A percentile compares a stretch with the other conserved stretches of the same genome.
Conservation (phyloP, 495 filamentous ascomycete genomes). For the Podospora tetraspora region DNA sequence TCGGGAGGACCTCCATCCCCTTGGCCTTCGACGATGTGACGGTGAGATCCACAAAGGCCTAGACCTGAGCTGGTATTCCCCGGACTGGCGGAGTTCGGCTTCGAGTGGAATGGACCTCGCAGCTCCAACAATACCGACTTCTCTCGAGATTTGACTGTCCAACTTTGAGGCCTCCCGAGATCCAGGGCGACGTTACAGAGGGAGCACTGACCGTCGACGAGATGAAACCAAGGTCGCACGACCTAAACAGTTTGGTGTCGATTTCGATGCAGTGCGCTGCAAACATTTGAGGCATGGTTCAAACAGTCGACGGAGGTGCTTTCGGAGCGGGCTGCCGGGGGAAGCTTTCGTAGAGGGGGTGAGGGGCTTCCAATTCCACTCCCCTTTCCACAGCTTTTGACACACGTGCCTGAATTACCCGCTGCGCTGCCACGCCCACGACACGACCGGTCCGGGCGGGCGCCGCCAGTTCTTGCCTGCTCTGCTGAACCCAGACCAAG, state of each 20-base stretch:
- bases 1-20: background rate
- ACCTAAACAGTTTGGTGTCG: background rate
- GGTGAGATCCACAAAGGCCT: background rate
- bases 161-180: background rate
- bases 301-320: background rate
- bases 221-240: background rate
- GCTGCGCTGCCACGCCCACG: constrained; percentile 1
- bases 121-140: background rate
- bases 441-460: background rate
- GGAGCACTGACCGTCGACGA: background rate
- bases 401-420: constrained; percentile 3
- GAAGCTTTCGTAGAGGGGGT: too few relatives aligned
- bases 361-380: too few relatives aligned
- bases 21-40: background rate
- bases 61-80: background rate
- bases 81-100: background rate
- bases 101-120: background rate
- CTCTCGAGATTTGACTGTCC: background rate
- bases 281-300: background rate
- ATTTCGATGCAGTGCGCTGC: too few relatives aligned
- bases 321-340: too few relatives aligned
- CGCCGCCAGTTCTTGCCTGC: background rate
- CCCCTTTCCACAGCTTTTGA: background rate
- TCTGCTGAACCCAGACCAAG: background rate
- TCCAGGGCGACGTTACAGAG: background rate